Percentiles rank a stretch among this genome's conserved stretches.
Conservation (phyloP, 345 rosid genomes). For the Turritis glabra region DNA sequence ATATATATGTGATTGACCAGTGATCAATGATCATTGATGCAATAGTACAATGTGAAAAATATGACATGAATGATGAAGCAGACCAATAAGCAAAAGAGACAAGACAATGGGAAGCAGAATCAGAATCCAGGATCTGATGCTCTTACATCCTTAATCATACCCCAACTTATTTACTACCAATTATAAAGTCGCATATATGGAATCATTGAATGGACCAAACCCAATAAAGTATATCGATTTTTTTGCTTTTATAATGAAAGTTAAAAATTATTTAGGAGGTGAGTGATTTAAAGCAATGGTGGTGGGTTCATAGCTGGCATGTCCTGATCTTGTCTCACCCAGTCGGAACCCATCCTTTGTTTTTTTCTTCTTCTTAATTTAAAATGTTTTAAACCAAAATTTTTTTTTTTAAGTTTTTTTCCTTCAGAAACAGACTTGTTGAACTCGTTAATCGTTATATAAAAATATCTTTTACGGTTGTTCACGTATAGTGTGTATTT, state of each 20-base stretch:
- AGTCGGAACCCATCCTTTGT: constrained; percentile 7
- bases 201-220: constrained; percentile 35
- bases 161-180: constrained; percentile 27
- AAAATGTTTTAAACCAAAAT: too few relatives aligned
- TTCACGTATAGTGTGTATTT: constrained; percentile 24
- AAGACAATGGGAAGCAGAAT: constrained; percentile 25
- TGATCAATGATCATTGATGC: constrained; percentile 5
- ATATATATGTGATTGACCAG: constrained; percentile 13
- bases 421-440: background rate
- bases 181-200: constrained; percentile 18
- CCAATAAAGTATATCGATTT: constrained; percentile 15
- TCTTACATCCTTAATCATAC: constrained; percentile 38
- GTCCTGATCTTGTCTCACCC: constrained; percentile 41
- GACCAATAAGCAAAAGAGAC: constrained; percentile 28
- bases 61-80: background rate
- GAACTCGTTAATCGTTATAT: constrained; percentile 1
- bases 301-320: constrained; percentile 43
- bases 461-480: constrained; percentile 5
- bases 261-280: constrained; percentile 26
- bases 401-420: too few relatives aligned
- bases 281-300: constrained; percentile 34
- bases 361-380: background rate
- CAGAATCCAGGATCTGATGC: constrained; percentile 33
- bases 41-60: constrained; percentile 27
- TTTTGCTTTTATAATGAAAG: constrained; percentile 3